Evolutionary conservation across 768 basidiomycete species (phyloP), one percentile per base, ranked within the genome.

Genomic region (Boletus coccyginus): DNA sequence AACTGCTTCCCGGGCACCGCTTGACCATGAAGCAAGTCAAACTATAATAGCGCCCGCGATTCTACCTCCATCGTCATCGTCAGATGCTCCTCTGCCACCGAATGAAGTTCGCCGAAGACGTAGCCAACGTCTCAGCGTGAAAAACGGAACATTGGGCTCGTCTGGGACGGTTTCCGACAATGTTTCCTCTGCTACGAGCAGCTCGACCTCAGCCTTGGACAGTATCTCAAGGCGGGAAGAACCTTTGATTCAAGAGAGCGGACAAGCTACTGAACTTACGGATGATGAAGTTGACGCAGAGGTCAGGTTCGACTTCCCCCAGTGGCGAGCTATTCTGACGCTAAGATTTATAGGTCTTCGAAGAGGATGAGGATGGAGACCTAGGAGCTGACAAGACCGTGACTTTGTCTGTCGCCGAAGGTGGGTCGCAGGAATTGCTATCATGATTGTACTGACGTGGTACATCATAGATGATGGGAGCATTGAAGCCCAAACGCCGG

Each of bases 401-500:
- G 43, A 92, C 86, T 32, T 75, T 98, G 29, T 86, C 89, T 12
- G 83, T 96, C 11, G 83, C 81, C 19, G 88, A 92, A 74, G 92
- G 90, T 88, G 61, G 46, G 75, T 65, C n/a, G 42, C 19, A 40
- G 38, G 3, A 33, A 13, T 41, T 27, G 29, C 17, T 48, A 32
- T 17, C 16, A 43, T 46, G 32, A 29, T 17, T 40, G 7, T 62
- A 32, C 56, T 63, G 6, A 64, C 48, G n/a, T 44, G n/a, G 51
- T 38, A 3, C 32, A 17, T 44, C 24, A 11, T 55, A 90, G 94
- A 96, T 72, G 95, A 94, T 9, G 87, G 89, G n/a, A 92, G 89
- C 69, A 82, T 98, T 10, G 93, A 94, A 67, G 97, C 95, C 2
- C 92, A 97, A 69, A 98, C 97, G 0, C 95, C 97, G 4, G 94